Conservation (phyloP, 768 basidiomycete genomes). For the Lactarius indigo region DNA sequence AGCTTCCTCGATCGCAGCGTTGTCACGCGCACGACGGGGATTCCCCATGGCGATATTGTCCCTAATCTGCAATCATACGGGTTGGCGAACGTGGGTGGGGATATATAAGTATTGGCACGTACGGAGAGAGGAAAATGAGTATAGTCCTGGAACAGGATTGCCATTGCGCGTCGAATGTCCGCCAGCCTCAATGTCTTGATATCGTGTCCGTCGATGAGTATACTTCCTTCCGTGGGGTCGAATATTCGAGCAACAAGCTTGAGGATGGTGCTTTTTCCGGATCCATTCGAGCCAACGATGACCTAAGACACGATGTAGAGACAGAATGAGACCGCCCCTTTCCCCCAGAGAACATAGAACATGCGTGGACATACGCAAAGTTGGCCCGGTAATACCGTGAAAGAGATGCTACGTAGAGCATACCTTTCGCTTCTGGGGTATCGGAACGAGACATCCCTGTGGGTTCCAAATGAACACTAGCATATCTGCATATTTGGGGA, state of each 20-base stretch:
- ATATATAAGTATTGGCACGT: conserved; percentile 27
- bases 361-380: conserved; percentile 54
- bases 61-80: conserved; percentile 46
- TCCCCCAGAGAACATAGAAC: not conserved
- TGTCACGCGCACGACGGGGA: conserved; percentile 49
- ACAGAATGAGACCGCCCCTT: not conserved
- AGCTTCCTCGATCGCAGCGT: conserved; percentile 57
- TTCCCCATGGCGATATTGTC: conserved; percentile 79
- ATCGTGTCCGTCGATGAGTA: conserved; percentile 62
- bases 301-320: conserved; percentile 40
- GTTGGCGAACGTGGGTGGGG: not conserved
- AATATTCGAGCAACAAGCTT: conserved; percentile 72
- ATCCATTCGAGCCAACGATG: conserved; percentile 76
- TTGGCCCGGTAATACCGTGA: conserved; percentile 68
- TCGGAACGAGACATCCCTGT: conserved; percentile 65
- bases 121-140: conserved; percentile 77
- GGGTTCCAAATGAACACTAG: conserved; percentile 19
- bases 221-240: conserved; percentile 63
- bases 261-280: conserved; percentile 74
- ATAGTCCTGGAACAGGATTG: conserved; percentile 82
- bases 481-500: conserved; percentile 27
- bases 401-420: conserved; percentile 62
- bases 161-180: conserved; percentile 62
- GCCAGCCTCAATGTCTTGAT: conserved; percentile 57
- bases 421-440: conserved; percentile 53